These are phyloP conservation scores for Monotropa hypopitys DNA, from an alignment of 179 eudicot species.

Conservation along the genomic window DNA sequence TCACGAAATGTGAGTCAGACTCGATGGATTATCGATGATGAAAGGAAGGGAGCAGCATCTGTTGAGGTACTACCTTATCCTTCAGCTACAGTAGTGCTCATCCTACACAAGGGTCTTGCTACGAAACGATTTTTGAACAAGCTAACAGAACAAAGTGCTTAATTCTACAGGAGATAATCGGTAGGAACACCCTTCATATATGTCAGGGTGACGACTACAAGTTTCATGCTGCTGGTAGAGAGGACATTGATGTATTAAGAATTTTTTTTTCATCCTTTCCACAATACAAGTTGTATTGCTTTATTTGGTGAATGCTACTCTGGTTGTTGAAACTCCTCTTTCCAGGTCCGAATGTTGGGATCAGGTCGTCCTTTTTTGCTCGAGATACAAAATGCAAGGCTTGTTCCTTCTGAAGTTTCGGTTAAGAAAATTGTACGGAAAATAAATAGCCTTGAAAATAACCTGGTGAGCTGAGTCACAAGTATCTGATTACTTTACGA, in stretches of 20 bases:
- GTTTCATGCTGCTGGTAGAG: slow-evolving; percentile 99
- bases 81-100: neutral
- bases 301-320: slow-evolving; percentile 13
- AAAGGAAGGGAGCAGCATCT: slow-evolving; percentile 96
- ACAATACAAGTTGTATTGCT: neutral
- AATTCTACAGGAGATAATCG: slow-evolving; percentile 64
- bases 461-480: slow-evolving; percentile 37
- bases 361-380: slow-evolving; percentile 90
- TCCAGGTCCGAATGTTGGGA: slow-evolving; percentile 95
- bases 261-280: slow-evolving; percentile 16
- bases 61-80: slow-evolving; percentile 54
- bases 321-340: slow-evolving; percentile 15
- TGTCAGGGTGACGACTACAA: slow-evolving; percentile 77
- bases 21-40: slow-evolving; percentile 94
- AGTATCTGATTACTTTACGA: neutral
- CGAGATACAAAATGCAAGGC: slow-evolving; percentile 83
- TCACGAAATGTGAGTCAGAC: slow-evolving; percentile 95
- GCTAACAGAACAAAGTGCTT: slow-evolving; percentile 7
- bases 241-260: slow-evolving; percentile 86
- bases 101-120: neutral
- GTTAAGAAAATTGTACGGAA: slow-evolving; percentile 54
- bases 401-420: slow-evolving; percentile 42
- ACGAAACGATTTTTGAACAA: neutral
- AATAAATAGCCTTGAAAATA: slow-evolving; percentile 51
- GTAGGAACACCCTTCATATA: slow-evolving; percentile 54